Evolutionary conservation across 306 rosid genomes (phyloP).

Genomic region (Adenanthera pavonina): DNA sequence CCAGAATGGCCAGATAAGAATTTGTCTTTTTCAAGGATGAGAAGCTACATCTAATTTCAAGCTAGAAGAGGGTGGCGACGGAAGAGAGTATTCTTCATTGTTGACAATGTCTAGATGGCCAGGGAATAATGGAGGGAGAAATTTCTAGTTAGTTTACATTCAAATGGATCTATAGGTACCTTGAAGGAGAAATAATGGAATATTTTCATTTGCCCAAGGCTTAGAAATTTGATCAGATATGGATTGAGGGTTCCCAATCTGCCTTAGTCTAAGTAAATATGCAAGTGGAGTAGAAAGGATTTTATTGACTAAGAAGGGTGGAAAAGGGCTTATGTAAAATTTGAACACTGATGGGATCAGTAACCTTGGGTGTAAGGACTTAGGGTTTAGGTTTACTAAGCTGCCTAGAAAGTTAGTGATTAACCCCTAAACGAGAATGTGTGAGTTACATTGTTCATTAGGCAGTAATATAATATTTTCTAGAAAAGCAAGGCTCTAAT

Average conservation of each 20-base stretch:
- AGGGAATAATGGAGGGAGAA: neutral
- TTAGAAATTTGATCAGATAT: no score
- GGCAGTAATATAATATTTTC: neutral
- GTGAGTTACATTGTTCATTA: neutral
- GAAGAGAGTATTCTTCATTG: neutral
- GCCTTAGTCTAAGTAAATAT: neutral
- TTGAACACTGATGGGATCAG: neutral
- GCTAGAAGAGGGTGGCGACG: neutral
- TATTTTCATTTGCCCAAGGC: neutral
- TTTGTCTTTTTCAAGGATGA: neutral
- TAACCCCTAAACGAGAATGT: neutral
- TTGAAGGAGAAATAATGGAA: neutral
- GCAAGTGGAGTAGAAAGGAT: neutral
- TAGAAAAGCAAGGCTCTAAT: neutral
- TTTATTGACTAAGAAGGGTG: neutral
- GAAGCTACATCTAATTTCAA: neutral
- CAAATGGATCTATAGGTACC: neutral
- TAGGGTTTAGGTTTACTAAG: neutral
- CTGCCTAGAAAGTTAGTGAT: neutral
- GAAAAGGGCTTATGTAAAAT: neutral
- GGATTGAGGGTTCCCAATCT: neutral
- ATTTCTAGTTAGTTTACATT: neutral
- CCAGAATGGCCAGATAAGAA: neutral
- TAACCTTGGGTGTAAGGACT: neutral
- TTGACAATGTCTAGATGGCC: neutral